phyloP scores from a whole-genome alignment of 345 rosid species.

The Murraya paniculata region DNA sequence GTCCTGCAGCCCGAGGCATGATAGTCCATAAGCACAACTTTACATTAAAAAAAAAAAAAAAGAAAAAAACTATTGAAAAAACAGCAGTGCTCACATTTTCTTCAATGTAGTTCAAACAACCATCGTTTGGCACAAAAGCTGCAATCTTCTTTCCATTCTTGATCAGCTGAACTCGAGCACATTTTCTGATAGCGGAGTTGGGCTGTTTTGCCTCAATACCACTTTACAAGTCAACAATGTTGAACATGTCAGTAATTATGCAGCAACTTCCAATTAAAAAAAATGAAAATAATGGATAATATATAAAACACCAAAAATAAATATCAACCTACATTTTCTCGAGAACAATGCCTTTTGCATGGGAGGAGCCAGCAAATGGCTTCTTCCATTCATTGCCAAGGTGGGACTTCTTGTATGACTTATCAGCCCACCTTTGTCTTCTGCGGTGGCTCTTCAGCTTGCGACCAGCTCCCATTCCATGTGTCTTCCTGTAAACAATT shows the following conservation, averaged over 20 bases:
- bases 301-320: neutral
- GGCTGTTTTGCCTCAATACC: slow-evolving; percentile 51
- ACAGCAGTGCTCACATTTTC: slow-evolving; percentile 31
- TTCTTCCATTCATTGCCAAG: slow-evolving; percentile 54
- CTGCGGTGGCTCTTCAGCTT: slow-evolving; percentile 40
- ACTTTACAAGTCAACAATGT: slow-evolving; percentile 17
- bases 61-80: neutral
- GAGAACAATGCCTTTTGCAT: slow-evolving; percentile 68
- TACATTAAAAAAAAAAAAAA: neutral
- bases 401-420: slow-evolving; percentile 41
- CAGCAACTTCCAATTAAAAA: neutral
- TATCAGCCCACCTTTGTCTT: slow-evolving; percentile 50
- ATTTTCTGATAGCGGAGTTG: slow-evolving; percentile 45
- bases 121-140: slow-evolving; percentile 45
- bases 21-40: neutral
- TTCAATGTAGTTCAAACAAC: slow-evolving; percentile 44
- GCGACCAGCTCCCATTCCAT: slow-evolving; percentile 66
- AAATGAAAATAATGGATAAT: neutral
- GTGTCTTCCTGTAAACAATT: slow-evolving; percentile 38
- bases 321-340: slow-evolving; percentile 47
- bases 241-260: neutral
- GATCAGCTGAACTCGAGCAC: slow-evolving; percentile 41
- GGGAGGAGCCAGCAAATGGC: slow-evolving; percentile 65
- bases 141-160: slow-evolving; percentile 47
- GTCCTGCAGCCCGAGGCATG: slow-evolving; percentile 32